A percentile compares a stretch with the other conserved stretches of the same genome.
Conservation (phyloP, 768 basidiomycete genomes). For the Agaricus subrufescens region DNA sequence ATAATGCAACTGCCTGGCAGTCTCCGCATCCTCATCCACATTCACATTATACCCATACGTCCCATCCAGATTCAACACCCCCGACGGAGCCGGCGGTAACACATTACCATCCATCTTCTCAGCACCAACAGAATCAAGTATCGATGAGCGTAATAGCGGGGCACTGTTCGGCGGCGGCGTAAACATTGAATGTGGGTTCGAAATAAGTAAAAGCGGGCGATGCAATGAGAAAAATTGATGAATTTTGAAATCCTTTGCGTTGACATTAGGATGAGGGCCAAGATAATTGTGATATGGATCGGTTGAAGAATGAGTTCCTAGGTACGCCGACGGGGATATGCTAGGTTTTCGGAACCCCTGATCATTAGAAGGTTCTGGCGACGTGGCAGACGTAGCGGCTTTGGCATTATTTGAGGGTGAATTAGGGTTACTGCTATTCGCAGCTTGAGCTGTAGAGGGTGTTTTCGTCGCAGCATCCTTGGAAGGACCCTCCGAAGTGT, state of each 20-base stretch:
- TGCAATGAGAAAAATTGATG: constrained; percentile 85
- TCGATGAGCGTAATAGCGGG: constrained; percentile 13
- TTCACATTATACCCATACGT: constrained; percentile 32
- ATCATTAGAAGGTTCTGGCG: constrained; percentile 12
- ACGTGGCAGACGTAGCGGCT: constrained; percentile 5
- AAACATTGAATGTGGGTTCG: constrained; percentile 55
- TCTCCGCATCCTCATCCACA: constrained; percentile 72
- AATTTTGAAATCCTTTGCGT: constrained; percentile 66
- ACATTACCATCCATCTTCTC: not conserved
- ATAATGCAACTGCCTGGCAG: constrained; percentile 74
- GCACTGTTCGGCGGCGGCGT: constrained; percentile 23
- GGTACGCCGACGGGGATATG: constrained; percentile 5
- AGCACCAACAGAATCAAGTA: not conserved
- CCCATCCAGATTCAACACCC: constrained; percentile 17
- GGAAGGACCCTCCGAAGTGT: constrained; percentile 7
- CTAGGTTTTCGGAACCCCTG: constrained; percentile 6
- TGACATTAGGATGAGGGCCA: constrained; percentile 49
- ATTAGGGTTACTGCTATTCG: constrained; percentile 4
- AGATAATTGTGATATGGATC: constrained; percentile 15
- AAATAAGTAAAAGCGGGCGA: constrained; percentile 69
- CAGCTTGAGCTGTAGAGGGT: constrained; percentile 7
- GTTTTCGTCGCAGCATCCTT: constrained; percentile 9
- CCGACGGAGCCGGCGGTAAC: constrained; percentile 13
- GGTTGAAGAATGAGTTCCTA: constrained; percentile 10
- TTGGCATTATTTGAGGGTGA: constrained; percentile 8